Evolutionary conservation across 1,284 basidiomycete genomes (phyloP).

Genomic region (Leucoagaricus sp.): DNA sequence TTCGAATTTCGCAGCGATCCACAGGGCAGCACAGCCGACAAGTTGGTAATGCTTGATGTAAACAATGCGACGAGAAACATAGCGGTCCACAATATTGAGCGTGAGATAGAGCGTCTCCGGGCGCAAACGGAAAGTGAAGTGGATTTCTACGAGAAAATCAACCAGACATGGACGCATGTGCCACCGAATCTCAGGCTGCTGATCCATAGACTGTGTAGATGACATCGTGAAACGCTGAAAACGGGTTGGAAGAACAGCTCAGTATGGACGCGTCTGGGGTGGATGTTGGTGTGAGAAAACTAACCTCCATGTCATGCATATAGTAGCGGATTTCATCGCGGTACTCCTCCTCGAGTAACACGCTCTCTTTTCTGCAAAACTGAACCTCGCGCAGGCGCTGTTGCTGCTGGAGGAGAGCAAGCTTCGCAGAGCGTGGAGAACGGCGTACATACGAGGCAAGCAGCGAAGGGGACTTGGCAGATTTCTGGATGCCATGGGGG

Average conservation of each 20-base stretch:
- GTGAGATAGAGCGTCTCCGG: slow-evolving; percentile 98
- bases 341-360: slow-evolving; percentile 91
- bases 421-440: slow-evolving; percentile 64
- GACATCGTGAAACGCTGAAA: slow-evolving; percentile 84
- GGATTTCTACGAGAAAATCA: slow-evolving; percentile 98
- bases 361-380: slow-evolving; percentile 68
- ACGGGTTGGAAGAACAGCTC: slow-evolving; percentile 13
- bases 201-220: slow-evolving; percentile 93
- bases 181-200: slow-evolving; percentile 97
- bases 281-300: slow-evolving; percentile 32
- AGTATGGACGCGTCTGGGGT: slow-evolving; percentile 19
- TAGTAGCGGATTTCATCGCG: slow-evolving; percentile 89
- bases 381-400: slow-evolving; percentile 72
- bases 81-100: slow-evolving; percentile 98
- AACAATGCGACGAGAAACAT: slow-evolving; percentile 97
- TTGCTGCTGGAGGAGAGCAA: slow-evolving; percentile 58
- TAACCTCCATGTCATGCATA: slow-evolving; percentile 98
- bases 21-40: slow-evolving; percentile 96
- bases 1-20: slow-evolving; percentile 99
- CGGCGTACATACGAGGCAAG: slow-evolving; percentile 48
- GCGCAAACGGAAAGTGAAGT: slow-evolving; percentile 94
- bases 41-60: slow-evolving; percentile 99
- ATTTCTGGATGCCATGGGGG: slow-evolving; percentile 72
- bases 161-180: slow-evolving; percentile 99
- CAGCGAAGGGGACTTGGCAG: slow-evolving; percentile 55